phyloP scores from a whole-genome alignment of 2,329 filamentous ascomycete genomes.

The Achaetomium macrosporum region DNA sequence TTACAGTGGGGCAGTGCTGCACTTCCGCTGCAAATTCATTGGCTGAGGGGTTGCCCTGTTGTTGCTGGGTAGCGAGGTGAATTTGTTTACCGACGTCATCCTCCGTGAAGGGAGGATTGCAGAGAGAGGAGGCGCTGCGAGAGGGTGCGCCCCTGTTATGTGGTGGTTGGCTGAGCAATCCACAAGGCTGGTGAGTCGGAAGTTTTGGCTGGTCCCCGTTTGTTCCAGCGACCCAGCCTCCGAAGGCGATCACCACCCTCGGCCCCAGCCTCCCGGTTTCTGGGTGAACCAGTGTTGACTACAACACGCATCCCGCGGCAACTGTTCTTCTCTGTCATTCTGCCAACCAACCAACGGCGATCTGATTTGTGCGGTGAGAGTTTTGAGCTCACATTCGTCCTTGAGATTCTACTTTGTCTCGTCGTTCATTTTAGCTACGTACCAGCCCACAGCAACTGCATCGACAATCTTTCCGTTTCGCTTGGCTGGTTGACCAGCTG shows the following conservation, averaged over 20 bases:
- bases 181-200: constrained; percentile 1
- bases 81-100: constrained; percentile 24
- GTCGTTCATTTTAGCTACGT: not conserved
- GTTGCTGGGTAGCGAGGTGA: constrained; percentile 15
- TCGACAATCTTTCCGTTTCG: not conserved
- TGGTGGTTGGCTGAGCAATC: not conserved
- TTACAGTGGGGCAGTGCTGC: not conserved
- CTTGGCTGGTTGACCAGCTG: constrained; percentile 26
- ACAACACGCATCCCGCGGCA: constrained; percentile 9
- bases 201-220: not conserved
- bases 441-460: not conserved
- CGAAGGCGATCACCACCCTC: not conserved
- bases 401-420: not conserved
- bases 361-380: not conserved
- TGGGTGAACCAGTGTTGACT: constrained; percentile 21
- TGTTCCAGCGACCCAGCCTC: constrained; percentile 2
- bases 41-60: constrained; percentile 7
- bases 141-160: not conserved
- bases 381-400: not conserved
- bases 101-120: not conserved
- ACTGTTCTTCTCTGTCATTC: not conserved
- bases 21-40: not conserved
- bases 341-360: not conserved
- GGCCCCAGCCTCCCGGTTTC: constrained; percentile 24
- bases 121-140: not conserved